Base-by-base conservation (phyloP, 2,329 filamentous ascomycete genomes). In the Helminthosporium solani region DNA sequence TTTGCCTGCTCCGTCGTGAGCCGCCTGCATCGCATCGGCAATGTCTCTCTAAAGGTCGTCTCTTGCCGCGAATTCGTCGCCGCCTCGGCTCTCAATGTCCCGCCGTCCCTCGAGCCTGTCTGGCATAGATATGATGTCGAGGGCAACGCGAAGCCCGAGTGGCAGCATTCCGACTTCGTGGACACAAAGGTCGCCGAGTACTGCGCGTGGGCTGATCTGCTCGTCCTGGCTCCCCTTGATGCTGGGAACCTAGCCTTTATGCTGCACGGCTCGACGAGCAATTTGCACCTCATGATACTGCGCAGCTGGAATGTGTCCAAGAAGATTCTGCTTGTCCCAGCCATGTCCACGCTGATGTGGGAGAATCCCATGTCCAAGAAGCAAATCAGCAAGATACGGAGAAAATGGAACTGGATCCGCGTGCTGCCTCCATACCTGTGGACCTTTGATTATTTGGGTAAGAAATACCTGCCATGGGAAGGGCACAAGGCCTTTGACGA, bases 281-380 rank as follows among this genome's bases (percentile, higher is more conserved):
- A 85, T 23, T 78, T 95, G 43, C 77, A 95, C 7, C 78, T 95
- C 42, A 87, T 92, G 57, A 82, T 95, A 1, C 68, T 96, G 39
- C 82, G 91, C 42, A 87, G 88, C 45, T 96, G 91, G 91, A 85
- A 95, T 59, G 84, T 87, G 0, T 86, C 85, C 6, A 96, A 96
- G 72, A 87, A 86, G 58, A 87, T 95, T 23, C 73, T 96, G 39
- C 74, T 96, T 46, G 85, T 95, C 6, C 90, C 91, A 0, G 89
- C 88, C 54, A 95, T 96, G 90, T 92, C 88, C 27, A 83, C 83
- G 1, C 80, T 87, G 49, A 90, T 92, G 83, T 95, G 90, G 90
- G 84, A 91, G 64, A 90, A 94, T 60, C 89, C 90, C 2, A 85
- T 91, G 73, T 95, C 89, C 14, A 88, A 88, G 73, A 87, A 90